Conservation (phyloP, 1,139 yeast species). For the Yamadazyma atmosphaerica region DNA sequence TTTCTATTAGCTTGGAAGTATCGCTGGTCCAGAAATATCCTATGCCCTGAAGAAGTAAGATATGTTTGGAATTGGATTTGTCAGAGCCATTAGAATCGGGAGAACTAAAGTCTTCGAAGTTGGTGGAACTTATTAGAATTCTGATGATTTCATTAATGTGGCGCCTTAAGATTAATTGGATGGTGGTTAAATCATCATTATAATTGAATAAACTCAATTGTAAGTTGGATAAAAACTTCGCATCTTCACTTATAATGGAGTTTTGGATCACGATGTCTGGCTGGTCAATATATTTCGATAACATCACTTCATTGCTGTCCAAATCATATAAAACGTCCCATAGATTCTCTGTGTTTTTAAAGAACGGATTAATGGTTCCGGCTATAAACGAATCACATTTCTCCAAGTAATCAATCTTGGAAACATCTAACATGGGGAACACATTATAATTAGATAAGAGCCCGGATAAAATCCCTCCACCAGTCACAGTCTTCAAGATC, state of each 20-base stretch:
- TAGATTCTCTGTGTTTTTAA: conserved; percentile 53
- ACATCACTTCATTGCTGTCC: conserved; percentile 43
- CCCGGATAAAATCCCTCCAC: conserved; percentile 60
- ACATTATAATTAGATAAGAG: conserved; percentile 47
- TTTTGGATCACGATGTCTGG: conserved; percentile 19
- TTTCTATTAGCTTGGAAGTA: conserved; percentile 40
- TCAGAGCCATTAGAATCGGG: not conserved
- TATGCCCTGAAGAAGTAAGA: conserved; percentile 41
- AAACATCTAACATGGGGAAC: conserved; percentile 63
- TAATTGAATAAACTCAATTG: conserved; percentile 46
- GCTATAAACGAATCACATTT: conserved; percentile 58
- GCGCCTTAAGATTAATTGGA: conserved; percentile 47
- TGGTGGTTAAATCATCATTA: conserved; percentile 50
- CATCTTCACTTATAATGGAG: conserved; percentile 50
- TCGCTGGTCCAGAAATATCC: conserved; percentile 49
- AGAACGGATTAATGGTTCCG: conserved; percentile 68
- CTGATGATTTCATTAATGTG: conserved; percentile 49
- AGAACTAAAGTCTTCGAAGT: conserved; percentile 26
- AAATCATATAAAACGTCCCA: conserved; percentile 65
- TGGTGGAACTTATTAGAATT: conserved; percentile 41
- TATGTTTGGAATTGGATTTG: conserved; percentile 18
- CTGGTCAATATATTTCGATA: conserved; percentile 27
- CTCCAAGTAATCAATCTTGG: conserved; percentile 57
- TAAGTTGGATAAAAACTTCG: conserved; percentile 45
- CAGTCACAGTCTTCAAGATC: conserved; percentile 53